Evolutionary conservation across 306 rosid genomes (phyloP).

Genomic region (Fagus sylvatica): DNA sequence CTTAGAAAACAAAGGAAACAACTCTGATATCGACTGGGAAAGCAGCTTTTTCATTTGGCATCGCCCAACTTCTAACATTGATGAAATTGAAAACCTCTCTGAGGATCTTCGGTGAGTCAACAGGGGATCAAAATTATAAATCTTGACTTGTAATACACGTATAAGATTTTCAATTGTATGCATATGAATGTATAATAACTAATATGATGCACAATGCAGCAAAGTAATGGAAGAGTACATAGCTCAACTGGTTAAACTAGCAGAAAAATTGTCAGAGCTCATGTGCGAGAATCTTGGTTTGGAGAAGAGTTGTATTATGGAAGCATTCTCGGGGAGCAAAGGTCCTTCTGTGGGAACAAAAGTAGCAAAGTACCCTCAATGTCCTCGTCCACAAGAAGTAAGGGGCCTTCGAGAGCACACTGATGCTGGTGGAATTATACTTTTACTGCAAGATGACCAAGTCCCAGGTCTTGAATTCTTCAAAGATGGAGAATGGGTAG

Average conservation of each 20-base stretch:
- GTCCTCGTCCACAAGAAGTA: conserved; percentile 62
- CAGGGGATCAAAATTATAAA: neutral
- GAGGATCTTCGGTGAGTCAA: conserved; percentile 60
- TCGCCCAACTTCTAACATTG: conserved; percentile 66
- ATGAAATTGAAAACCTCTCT: conserved; percentile 47
- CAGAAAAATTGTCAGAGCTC: conserved; percentile 67
- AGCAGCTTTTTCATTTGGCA: conserved; percentile 80
- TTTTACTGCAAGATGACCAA: conserved; percentile 85
- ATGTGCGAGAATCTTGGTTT: conserved; percentile 81
- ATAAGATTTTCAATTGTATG: neutral
- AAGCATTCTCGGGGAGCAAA: conserved; percentile 54
- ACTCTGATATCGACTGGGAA: conserved; percentile 73
- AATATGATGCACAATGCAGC: conserved; percentile 44
- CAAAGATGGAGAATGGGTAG: conserved; percentile 75
- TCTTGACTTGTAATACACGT: neutral
- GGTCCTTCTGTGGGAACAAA: conserved; percentile 81
- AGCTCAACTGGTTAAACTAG: conserved; percentile 49
- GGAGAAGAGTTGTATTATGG: conserved; percentile 49
- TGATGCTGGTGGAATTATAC: conserved; percentile 91
- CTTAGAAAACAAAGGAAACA: conserved; percentile 33
- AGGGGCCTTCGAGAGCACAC: conserved; percentile 91
- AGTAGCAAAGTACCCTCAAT: conserved; percentile 81
- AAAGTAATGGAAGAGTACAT: conserved; percentile 68
- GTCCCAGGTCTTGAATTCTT: conserved; percentile 78
- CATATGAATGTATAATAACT: conserved; percentile 2